A percentile compares a stretch with the other conserved stretches of the same genome.
Evolutionary conservation across 345 rosid species (phyloP).

Genomic region (Turnera subulata): DNA sequence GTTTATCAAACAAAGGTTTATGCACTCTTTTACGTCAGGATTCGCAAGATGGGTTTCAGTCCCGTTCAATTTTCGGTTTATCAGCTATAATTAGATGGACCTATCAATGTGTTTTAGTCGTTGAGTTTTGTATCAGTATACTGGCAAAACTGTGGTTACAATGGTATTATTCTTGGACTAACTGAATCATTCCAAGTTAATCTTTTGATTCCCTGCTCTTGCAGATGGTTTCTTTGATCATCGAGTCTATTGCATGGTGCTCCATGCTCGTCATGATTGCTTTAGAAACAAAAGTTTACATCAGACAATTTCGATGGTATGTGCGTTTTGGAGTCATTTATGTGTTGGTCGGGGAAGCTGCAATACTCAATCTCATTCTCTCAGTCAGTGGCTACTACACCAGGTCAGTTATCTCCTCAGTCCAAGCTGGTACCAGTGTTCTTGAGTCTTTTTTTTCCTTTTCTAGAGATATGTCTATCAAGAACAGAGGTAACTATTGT

Average conservation of each 20-base stretch:
- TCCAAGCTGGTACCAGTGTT: background rate
- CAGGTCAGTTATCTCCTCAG: conserved; percentile 15
- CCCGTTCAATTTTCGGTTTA: too few species aligned
- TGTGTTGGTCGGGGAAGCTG: conserved; percentile 27
- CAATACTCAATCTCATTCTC: conserved; percentile 21
- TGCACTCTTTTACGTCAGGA: too few species aligned
- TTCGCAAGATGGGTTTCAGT: too few species aligned
- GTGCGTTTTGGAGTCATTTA: conserved; percentile 33
- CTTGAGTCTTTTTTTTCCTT: background rate
- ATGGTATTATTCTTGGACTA: background rate
- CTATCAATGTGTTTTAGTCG: background rate
- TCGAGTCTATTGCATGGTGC: conserved; percentile 25
- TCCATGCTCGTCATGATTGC: conserved; percentile 26
- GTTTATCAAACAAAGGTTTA: too few species aligned
- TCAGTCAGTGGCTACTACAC: conserved; percentile 14
- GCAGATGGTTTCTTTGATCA: conserved; percentile 22
- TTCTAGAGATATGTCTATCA: background rate
- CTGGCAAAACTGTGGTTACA: too few species aligned
- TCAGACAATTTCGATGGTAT: conserved; percentile 29
- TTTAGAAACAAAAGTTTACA: conserved; percentile 27
- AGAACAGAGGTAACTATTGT: background rate
- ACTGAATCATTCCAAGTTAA: background rate
- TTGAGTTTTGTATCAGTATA: background rate
- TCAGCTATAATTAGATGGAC: background rate
- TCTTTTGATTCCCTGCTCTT: conserved; percentile 1